Base-by-base conservation (phyloP, 163 green algal species). In the Chlorella variabilis region DNA sequence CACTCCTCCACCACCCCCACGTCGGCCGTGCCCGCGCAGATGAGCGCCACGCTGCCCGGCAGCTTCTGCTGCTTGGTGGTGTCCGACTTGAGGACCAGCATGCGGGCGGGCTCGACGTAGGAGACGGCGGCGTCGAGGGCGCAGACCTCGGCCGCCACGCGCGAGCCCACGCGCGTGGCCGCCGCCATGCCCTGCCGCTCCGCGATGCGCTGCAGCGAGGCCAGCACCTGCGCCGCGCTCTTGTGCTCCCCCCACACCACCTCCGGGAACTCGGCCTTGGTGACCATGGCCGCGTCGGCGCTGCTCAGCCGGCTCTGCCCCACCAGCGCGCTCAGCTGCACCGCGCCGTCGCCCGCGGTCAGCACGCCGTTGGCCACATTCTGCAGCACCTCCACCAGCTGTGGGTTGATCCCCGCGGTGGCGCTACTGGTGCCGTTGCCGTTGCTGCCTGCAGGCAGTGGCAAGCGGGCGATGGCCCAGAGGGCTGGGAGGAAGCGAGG, bases 221-320 rank as follows among this genome's bases (percentile, higher is more conserved):
- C 75, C 3, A 86, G 89, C 8, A 97, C 90, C 49, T 66, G 71
- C 20, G 29, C 75, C 3, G 93, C 41, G 7, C 79, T 89, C 85
- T 97, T 97, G 67, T 90, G 91, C 36, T 87, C 84, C 25, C 92
- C 93, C 86, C 85, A 96, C 49, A 97, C 90, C 18, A 97, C 90
- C 73, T 97, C 89, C 7, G 91, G 91, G 54, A 90, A 92, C 17
- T 89, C 86, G 2, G 90, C 89, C n/a, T 85, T 79, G 48, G 42
- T 39, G 39, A 67, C 54, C 20, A 80, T 33, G 27, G 77, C 83
- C n/a, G n/a, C 78, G 34, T 83, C 80, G 25, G 78, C 48, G 62
- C 33, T 84, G n/a, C 39, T 86, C 75, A n/a, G 78, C 82, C n/a
- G 27, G 73, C 71, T 67, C 71, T 78, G 71, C 41, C 78, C 63